Conservation (phyloP, 768 basidiomycete genomes). For the Phanerochaete carnosa region DNA sequence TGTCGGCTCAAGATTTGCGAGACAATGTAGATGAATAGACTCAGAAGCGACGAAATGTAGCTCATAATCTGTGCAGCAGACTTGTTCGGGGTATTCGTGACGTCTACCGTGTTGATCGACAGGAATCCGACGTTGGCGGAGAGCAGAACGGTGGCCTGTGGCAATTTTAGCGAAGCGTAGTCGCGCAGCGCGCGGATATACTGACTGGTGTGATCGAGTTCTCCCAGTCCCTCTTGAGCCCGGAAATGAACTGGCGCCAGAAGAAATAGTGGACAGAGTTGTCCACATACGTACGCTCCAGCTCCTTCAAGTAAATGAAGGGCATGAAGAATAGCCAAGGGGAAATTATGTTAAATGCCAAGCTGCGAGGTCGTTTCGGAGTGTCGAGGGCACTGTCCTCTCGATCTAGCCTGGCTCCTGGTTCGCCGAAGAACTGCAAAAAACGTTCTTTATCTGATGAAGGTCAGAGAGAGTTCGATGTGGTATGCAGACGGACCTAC, state of each 20-base stretch:
- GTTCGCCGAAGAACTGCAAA: slow-evolving; percentile 40
- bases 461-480: too few relatives aligned
- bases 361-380: neutral
- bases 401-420: slow-evolving; percentile 36
- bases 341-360: neutral
- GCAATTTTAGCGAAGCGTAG: too few relatives aligned
- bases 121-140: slow-evolving; percentile 60
- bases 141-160: slow-evolving; percentile 53
- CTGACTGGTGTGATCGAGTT: slow-evolving; percentile 53
- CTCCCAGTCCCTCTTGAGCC: slow-evolving; percentile 49
- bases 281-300: slow-evolving; percentile 52
- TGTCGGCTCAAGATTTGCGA: slow-evolving; percentile 41
- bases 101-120: slow-evolving; percentile 47
- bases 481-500: neutral
- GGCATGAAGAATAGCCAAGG: slow-evolving; percentile 29
- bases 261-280: slow-evolving; percentile 33
- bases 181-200: neutral
- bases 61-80: slow-evolving; percentile 31
- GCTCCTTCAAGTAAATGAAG: slow-evolving; percentile 37
- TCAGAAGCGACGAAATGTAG: slow-evolving; percentile 40
- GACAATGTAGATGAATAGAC: slow-evolving; percentile 40
- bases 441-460: slow-evolving; percentile 36
- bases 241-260: slow-evolving; percentile 44
- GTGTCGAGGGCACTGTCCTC: slow-evolving; percentile 29
- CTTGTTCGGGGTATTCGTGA: slow-evolving; percentile 25